These are phyloP conservation scores for Aspergillus avenaceus DNA, from an alignment of 495 filamentous ascomycete genomes.

Conservation along the genomic window DNA sequence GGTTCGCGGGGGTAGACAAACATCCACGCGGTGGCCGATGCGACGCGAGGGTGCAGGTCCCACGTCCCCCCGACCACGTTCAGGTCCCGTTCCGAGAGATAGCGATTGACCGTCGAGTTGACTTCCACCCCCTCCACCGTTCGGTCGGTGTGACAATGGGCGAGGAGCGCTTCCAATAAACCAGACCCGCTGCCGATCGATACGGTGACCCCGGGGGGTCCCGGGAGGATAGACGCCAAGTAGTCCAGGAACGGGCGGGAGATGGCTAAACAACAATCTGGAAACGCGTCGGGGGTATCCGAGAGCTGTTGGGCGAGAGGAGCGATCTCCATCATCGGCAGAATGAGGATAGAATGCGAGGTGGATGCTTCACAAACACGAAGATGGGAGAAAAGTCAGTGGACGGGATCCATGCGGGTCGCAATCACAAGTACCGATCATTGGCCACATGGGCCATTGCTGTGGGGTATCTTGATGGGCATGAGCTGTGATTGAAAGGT, in stretches of 20 bases:
- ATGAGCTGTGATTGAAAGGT: too few relatives aligned
- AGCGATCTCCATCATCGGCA: conserved; percentile 29
- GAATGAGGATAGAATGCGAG: too few relatives aligned
- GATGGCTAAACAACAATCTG: conserved; percentile 47
- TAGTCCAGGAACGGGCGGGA: conserved; percentile 36
- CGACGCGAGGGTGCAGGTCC: conserved; percentile 29
- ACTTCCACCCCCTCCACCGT: conserved; percentile 47
- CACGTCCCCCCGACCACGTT: conserved; percentile 41
- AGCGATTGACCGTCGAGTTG: conserved; percentile 36
- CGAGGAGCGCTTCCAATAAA: conserved; percentile 47
- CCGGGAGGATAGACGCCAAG: conserved; percentile 36
- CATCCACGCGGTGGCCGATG: conserved; percentile 43
- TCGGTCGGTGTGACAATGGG: conserved; percentile 17
- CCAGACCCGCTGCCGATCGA: conserved; percentile 55
- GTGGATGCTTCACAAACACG: too few relatives aligned
- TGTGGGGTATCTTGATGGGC: too few relatives aligned
- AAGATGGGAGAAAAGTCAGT: too few relatives aligned
- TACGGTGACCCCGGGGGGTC: conserved; percentile 33
- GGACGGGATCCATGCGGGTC: too few relatives aligned
- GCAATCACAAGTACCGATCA: too few relatives aligned
- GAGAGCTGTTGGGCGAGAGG: conserved; percentile 18
- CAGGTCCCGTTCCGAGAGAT: conserved; percentile 39
- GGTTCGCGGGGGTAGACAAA: conserved; percentile 55
- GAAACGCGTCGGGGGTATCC: conserved; percentile 20
- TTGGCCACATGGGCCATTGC: too few relatives aligned